Evolutionary conservation across 768 basidiomycete genomes (phyloP), one percentile per base, ranked within the genome.

Genomic region (Suillus subalutaceus): DNA sequence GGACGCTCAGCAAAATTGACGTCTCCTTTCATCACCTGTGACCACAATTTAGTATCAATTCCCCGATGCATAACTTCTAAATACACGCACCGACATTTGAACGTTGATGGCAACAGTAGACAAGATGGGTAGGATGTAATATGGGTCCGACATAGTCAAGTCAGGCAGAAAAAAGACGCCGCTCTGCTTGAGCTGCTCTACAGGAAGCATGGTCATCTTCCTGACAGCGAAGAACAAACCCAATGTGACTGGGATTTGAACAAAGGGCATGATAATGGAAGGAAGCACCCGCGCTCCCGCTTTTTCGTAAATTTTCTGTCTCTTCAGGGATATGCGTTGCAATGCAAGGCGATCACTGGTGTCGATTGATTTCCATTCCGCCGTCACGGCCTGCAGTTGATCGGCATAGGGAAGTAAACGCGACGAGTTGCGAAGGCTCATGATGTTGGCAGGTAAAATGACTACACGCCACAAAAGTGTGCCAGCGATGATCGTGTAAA

Each of bases 201-300:
- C 76, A 0, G 93, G 93, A 55, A 89, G 75, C 59, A 83, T 80
- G 70, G 90, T 89, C 81, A 99, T 84, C 57, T 79, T 80, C 77
- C 87, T 88, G 64, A 97, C 75, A 20, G 86, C 93, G 69, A 94
- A 90, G 84, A 99, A 99, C 79, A 93, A 79, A 16, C 90, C 88
- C 40, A 97, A 78, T 56, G 91, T 89, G 52, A 94, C 81, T 1
- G 93, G 88, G 26, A 94, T 74, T 76, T 97, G 95, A 1, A 90
- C 70, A 63, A 95, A 65, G 9, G 87, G 86, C 63, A 83, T 79
- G 18, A 87, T 61, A n/a, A 90, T 67, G 68, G 88, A 79, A 48
- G 82, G 81, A 16, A 79, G 67, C 65, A 91, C 83, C 69, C 83
- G 86, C 57, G 93, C 88, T 32, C 90, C 88, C 9, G 91, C 85